phyloP scores from a whole-genome alignment of 192 early-diverging fungal species.

The Coemansia nantahalensis region DNA sequence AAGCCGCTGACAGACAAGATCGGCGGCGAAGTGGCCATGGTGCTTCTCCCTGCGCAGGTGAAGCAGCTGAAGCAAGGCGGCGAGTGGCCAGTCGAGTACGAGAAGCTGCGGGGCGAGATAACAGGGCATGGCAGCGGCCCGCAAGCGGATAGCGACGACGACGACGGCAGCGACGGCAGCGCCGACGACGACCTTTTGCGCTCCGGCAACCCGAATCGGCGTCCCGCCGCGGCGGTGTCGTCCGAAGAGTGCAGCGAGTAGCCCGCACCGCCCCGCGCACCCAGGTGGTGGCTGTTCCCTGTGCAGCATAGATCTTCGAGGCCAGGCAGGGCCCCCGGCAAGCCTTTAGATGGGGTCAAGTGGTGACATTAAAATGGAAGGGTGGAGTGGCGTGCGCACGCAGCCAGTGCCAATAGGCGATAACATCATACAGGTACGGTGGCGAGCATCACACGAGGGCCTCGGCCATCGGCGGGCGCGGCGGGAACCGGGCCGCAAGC shows the following conservation, averaged over 20 bases:
- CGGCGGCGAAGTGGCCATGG: conserved; percentile 70
- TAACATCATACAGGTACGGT: background rate
- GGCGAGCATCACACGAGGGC: background rate
- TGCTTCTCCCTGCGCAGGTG: conserved; percentile 72
- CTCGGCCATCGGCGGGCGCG: background rate
- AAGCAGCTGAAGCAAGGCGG: conserved; percentile 58
- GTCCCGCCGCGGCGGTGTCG: background rate
- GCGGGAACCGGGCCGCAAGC: background rate
- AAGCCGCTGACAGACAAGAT: conserved; percentile 67
- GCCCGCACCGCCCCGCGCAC: background rate
- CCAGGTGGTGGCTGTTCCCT: background rate
- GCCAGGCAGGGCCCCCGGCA: no score
- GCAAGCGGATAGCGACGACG: background rate
- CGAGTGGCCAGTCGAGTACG: conserved; percentile 37
- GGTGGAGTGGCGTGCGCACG: no score
- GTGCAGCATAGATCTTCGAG: no score
- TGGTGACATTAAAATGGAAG: background rate
- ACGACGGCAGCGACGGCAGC: background rate
- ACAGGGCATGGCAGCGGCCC: conserved; percentile 2
- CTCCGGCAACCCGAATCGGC: conserved; percentile 16
- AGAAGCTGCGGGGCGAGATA: conserved; percentile 16
- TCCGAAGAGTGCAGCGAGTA: conserved; percentile 12
- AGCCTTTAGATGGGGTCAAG: no score
- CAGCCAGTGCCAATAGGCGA: no score
- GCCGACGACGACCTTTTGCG: conserved; percentile 2